Base-by-base conservation (phyloP, 2,329 filamentous ascomycete genomes). In the Cladosporium sp. region DNA sequence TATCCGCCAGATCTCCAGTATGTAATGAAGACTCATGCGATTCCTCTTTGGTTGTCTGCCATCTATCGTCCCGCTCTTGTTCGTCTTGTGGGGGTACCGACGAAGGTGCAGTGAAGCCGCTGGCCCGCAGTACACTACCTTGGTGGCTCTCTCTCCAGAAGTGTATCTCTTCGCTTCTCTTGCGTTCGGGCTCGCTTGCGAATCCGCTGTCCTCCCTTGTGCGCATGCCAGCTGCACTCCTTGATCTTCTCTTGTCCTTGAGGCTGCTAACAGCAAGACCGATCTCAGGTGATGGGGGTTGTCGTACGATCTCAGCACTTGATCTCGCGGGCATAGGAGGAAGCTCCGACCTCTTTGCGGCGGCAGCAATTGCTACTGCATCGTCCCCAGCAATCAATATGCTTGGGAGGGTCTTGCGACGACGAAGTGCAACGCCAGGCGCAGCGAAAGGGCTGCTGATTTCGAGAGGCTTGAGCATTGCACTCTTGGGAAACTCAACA, bases 401-500 rank as follows among this genome's bases (percentile, higher is more conserved):
- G 64, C 70, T 77, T 5, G 75, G 74, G 11, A 78, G 62, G 1
- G 77, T 77, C 57, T 73, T 75, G 16, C 74, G 71, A 44, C 74
- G 68, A 29, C 70, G 67, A 23, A 75, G 69, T 46, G 68, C 67
- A 56, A 66, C 69, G 11, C 71, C 67, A 33, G 70, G 69, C 6
- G 70, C 67, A 14, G 69, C 65, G 68, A 74, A 76, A 14, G 76
- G 75, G 62, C 73, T 75, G 35, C 69, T 72, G 8, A 78, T 67
- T 50, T 76, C 69, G 56, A 78, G 69, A 16, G 77, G 77, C 68
- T 78, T 77, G 50, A 78, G 67, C 23, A 70, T 68, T 1, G 74
- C 72, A 61, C 75, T 77, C 49, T 77, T 73, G 11, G 77, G 77
- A 63, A 78, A 78, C 26, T 76, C 72, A 7, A 78, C 72, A 6